Base-by-base conservation (phyloP, 1,284 basidiomycete species). In the Coniophora puteana region DNA sequence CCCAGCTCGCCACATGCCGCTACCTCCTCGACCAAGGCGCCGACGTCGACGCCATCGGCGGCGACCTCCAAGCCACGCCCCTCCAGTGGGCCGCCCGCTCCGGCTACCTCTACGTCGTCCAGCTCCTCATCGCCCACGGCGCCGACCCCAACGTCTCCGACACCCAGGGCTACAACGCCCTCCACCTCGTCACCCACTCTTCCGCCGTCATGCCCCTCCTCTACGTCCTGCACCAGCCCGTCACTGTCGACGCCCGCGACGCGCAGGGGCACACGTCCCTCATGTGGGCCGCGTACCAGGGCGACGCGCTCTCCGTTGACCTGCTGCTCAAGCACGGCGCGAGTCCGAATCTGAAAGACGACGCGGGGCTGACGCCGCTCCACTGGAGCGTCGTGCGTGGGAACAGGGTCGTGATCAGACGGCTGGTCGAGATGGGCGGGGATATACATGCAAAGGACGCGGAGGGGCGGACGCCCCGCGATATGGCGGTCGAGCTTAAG, bases 331-430 rank as follows among this genome's bases (percentile, higher is more conserved):
- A 85, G 43, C 90, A 95, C 51, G 93, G 93, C 7, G 92, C 94
- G 3, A 86, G 80, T 41, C 72, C 86, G 1, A 79, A 80, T 47
- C 66, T 83, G 4, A 74, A 75, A 28, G 96, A 99, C 59, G 83
- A 89, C 48, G 66, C 78, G 0, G 93, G 93, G 0, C 73, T 99
- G 40, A 82, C 92, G 0, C 92, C 96, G 0, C 72, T 99, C 38
- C 96, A 99, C 60, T 99, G 96, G 96, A 94, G 93, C 1, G 94
- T 96, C n/a, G 95, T 99, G 10, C 82, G 93, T 47, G 96, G 95
- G 6, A 96, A 94, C 57, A 72, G 86, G 40, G 69, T 80, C 31
- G 93, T 91, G 57, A 95, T 99, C 41, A 76, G 87, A 18, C 78
- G 87, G 36, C 68, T 99, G 11, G 66, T 96, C 10, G 85, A 92